Evolutionary conservation across 345 rosid species (phyloP).

Genomic region (Linum trigynum): DNA sequence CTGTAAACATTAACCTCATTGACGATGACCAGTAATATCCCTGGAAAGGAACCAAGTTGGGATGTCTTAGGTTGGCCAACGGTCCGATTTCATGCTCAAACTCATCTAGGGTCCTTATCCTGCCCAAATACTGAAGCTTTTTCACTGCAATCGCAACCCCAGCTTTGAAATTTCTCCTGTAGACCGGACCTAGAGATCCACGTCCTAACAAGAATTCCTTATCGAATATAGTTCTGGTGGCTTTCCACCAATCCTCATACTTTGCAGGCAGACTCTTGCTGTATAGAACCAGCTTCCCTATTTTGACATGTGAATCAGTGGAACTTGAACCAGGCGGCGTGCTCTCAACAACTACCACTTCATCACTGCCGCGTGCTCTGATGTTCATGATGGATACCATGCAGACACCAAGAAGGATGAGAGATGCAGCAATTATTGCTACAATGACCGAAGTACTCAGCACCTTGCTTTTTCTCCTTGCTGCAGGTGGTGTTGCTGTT

Average conservation of each 20-base stretch:
- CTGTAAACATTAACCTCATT: conserved; percentile 73
- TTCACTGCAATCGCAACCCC: conserved; percentile 88
- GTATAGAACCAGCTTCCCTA: conserved; percentile 85
- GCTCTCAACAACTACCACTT: conserved; percentile 49
- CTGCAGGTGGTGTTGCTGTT: conserved; percentile 14
- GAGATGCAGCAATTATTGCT: conserved; percentile 73
- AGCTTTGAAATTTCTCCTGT: conserved; percentile 71
- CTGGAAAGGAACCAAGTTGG: conserved; percentile 67
- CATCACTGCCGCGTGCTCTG: conserved; percentile 48
- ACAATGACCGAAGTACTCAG: conserved; percentile 71
- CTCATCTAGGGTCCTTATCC: conserved; percentile 84
- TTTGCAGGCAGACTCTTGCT: conserved; percentile 86
- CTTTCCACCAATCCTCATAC: conserved; percentile 96
- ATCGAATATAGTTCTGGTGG: conserved; percentile 82
- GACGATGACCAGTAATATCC: conserved; percentile 87
- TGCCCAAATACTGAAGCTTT: conserved; percentile 79
- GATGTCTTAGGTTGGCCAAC: conserved; percentile 62
- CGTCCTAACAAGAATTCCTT: conserved; percentile 78
- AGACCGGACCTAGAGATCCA: conserved; percentile 85
- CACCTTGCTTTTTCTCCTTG: conserved; percentile 28
- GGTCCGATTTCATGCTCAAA: conserved; percentile 83
- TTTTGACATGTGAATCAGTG: conserved; percentile 55
- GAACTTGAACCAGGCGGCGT: conserved; percentile 72
- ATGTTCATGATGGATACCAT: conserved; percentile 72
- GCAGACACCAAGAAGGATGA: conserved; percentile 79